Evolutionary conservation across 345 rosid genomes (phyloP).

Genomic region (Corchorus olitorius): DNA sequence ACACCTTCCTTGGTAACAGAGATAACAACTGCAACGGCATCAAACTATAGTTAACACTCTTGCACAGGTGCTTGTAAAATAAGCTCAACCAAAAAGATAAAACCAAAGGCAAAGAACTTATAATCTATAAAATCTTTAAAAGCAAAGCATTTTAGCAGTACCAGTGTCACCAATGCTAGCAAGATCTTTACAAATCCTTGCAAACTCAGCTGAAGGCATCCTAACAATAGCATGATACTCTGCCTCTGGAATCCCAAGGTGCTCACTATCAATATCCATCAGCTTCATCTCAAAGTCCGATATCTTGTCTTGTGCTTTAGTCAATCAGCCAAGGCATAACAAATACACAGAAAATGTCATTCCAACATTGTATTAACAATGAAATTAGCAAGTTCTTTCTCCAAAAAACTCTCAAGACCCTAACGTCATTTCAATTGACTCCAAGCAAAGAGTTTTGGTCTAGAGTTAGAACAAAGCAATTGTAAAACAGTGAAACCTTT

Average conservation of each 20-base stretch:
- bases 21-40: conserved; percentile 64
- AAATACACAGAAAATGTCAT: neutral
- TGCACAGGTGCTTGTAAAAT: neutral
- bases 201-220: conserved; percentile 95
- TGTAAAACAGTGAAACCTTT: neutral
- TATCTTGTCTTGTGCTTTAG: conserved; percentile 89
- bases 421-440: neutral
- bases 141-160: conserved; percentile 21
- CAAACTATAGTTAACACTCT: neutral
- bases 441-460: neutral
- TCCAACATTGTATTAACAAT: neutral
- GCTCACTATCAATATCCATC: conserved; percentile 99
- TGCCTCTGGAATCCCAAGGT: conserved; percentile 97
- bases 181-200: conserved; percentile 88
- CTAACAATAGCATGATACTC: conserved; percentile 93
- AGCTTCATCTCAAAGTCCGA: conserved; percentile 97
- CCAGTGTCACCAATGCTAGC: conserved; percentile 97
- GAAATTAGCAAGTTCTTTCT: neutral
- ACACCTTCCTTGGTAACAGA: conserved; percentile 98
- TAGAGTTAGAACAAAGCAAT: neutral
- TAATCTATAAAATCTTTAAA: neutral
- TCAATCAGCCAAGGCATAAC: conserved; percentile 6
- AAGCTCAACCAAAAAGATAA: neutral
- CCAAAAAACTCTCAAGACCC: neutral
- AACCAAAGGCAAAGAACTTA: neutral